Evolutionary conservation across 371 early-diverging fungal genomes (phyloP).

Genomic region (Rhizomucor miehei): DNA sequence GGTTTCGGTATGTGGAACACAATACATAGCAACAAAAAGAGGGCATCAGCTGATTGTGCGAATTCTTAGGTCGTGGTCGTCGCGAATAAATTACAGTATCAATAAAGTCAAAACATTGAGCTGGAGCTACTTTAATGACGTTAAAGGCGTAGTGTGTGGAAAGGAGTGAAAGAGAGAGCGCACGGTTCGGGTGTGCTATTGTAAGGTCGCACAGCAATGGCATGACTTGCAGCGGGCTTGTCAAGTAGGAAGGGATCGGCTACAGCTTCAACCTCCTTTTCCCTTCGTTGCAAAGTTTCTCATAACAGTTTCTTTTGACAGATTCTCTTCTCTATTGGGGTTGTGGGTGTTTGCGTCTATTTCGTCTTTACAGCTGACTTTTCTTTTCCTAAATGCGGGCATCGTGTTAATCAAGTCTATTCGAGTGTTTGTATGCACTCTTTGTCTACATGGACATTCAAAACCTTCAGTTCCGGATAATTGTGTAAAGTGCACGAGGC

Average conservation of each 20-base stretch:
- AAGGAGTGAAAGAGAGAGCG: not conserved
- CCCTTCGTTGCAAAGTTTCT: too few species aligned
- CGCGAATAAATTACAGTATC: conserved; percentile 34
- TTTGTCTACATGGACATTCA: too few species aligned
- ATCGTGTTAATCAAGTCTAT: too few species aligned
- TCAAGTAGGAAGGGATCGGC: not conserved
- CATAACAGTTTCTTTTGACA: too few species aligned
- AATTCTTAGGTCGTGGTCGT: conserved; percentile 40
- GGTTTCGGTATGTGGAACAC: conserved; percentile 56
- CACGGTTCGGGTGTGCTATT: not conserved
- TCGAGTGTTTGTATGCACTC: too few species aligned
- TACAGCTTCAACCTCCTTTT: too few species aligned
- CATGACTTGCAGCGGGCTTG: not conserved
- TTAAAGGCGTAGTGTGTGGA: not conserved
- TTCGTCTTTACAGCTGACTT: too few species aligned
- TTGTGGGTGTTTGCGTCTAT: too few species aligned
- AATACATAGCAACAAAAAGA: not conserved
- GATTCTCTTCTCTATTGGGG: too few species aligned
- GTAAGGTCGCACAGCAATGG: not conserved
- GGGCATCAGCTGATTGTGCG: not conserved
- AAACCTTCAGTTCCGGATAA: too few species aligned
- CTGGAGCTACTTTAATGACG: not conserved
- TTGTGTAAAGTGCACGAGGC: too few species aligned
- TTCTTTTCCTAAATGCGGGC: too few species aligned
- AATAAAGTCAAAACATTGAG: not conserved